A percentile compares a stretch with the other conserved stretches of the same genome.
Evolutionary conservation across 192 early-diverging fungal genomes (phyloP).

Genomic region (Umbelopsis ramanniana): DNA sequence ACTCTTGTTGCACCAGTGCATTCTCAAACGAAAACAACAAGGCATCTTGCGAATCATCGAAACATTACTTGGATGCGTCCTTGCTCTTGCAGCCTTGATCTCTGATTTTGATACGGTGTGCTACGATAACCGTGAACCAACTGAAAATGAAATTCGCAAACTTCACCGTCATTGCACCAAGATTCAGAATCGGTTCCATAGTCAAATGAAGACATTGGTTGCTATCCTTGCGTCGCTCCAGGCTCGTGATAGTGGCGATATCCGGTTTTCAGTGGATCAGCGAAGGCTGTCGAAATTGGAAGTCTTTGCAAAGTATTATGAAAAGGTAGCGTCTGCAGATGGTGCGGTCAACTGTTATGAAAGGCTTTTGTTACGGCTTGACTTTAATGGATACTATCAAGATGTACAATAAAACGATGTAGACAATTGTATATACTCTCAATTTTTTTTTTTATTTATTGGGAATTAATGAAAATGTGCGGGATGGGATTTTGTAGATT

Average conservation of each 20-base stretch:
- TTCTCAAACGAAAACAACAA: slow-evolving; percentile 50
- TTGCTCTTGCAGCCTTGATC: not conserved
- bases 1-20: slow-evolving; percentile 48
- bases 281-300: slow-evolving; percentile 1
- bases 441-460: slow-evolving; percentile 4
- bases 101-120: slow-evolving; percentile 14
- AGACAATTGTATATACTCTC: slow-evolving; percentile 13
- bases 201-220: not conserved
- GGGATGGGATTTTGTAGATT: not conserved
- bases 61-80: not conserved
- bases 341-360: slow-evolving; percentile 12
- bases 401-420: not conserved
- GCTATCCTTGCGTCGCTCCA: not conserved
- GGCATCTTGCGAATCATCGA: slow-evolving; percentile 39
- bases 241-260: slow-evolving; percentile 2
- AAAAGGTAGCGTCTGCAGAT: not conserved
- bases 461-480: slow-evolving; percentile 8
- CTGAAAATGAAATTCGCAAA: slow-evolving; percentile 11
- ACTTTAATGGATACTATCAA: slow-evolving; percentile 19
- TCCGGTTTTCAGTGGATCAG: slow-evolving; percentile 8
- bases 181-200: not conserved
- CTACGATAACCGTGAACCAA: not conserved
- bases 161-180: not conserved
- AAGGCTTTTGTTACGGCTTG: slow-evolving; percentile 1
- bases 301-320: not conserved